phyloP scores from a whole-genome alignment of 345 rosid species.

The Arabidopsis suecica region DNA sequence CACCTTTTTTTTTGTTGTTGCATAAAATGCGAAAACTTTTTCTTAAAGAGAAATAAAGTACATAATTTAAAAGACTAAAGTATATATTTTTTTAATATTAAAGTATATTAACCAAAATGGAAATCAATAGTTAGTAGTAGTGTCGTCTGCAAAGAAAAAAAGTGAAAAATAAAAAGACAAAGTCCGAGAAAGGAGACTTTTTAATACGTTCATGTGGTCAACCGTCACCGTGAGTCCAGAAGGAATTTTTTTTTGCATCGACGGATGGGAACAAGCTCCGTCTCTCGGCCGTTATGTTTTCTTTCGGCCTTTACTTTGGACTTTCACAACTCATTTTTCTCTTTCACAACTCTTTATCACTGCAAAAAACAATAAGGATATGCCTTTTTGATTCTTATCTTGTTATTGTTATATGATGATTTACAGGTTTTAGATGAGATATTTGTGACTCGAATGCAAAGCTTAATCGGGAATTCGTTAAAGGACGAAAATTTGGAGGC shows the following conservation, averaged over 20 bases:
- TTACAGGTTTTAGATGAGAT: conserved; percentile 80
- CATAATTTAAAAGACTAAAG: background rate
- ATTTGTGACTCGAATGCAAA: conserved; percentile 75
- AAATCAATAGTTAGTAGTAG: background rate
- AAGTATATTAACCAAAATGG: background rate
- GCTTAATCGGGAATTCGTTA: conserved; percentile 71
- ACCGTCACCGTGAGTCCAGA: background rate
- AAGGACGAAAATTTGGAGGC: conserved; percentile 71
- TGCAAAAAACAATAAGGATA: background rate
- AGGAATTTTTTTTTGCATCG: background rate
- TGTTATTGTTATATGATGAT: background rate
- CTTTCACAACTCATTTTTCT: background rate
- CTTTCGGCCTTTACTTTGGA: background rate
- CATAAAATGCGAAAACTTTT: too few species aligned
- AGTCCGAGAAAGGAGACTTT: background rate
- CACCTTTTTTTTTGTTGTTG: too few species aligned
- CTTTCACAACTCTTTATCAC: background rate
- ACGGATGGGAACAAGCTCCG: background rate
- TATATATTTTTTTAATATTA: too few species aligned
- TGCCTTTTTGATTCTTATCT: conserved; percentile 8
- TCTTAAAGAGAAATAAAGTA: background rate
- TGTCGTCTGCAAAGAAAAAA: too few species aligned
- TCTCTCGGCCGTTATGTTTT: too few species aligned
- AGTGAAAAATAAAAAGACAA: too few species aligned
- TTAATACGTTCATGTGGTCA: background rate